Base-by-base conservation (phyloP, 345 rosid species). In the Ailanthus altissimus region DNA sequence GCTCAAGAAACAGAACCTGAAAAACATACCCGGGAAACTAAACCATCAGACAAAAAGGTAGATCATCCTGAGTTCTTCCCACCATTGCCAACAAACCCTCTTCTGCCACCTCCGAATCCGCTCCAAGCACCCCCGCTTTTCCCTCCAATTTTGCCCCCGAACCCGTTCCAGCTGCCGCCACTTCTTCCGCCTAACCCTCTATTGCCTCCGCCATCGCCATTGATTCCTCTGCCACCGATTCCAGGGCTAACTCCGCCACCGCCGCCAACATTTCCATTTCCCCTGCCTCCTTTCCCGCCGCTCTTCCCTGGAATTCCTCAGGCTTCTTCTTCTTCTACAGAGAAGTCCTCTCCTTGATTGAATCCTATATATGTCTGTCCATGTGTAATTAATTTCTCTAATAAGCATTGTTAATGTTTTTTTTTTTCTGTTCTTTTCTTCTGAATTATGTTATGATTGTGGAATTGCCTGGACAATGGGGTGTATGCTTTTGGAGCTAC, bases 171-270 rank as follows among this genome's bases (percentile, higher is more conserved):
- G 0, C 88, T 84, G 0, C 70, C 85, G 43, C 67, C 83, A 0
- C 16, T 84, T n/a, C 60, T 80, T 5, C 84, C 84, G 6, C 70
- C 86, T 1, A 72, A 68, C 59, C 85, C 75, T n/a, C 21, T 56
- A 13, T 0, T 25, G 42, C 77, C 86, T 10, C 80, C 88, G 47
- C 81, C 85, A 3, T 73, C 84, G 14, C 84, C 87, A 2, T 1
- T 83, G 0, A 47, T 88, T 80, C 89, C 92, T 58, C 61, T 86
- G 3, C 84, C 90, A 6, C 90, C 86, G 68, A 26, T 80, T 54
- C 85, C 88, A 0, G 85, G 86, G 21, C 67, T 81, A 23, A 77
- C 90, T 60, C 88, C 87, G 1, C 82, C 89, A 5, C 75, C 85
- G 16, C 86, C 86, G 1, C 81, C 89, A 3, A 47, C 70, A 0